These are phyloP conservation scores for Pascua sp. DNA, from an alignment of 1,284 basidiomycete genomes.

Conservation along the genomic window DNA sequence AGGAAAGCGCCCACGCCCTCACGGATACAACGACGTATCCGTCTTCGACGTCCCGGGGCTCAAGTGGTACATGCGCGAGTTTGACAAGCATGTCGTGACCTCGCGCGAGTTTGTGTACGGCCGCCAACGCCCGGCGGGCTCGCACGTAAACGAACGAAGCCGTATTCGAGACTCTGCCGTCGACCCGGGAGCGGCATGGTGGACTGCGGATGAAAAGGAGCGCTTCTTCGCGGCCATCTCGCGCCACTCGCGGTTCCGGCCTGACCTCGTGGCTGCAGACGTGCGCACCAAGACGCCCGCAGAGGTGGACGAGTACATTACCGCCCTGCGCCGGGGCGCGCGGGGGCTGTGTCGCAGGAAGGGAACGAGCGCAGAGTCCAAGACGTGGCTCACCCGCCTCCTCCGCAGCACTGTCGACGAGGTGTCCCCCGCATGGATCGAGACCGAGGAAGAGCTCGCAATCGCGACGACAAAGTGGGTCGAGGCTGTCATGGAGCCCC, in stretches of 20 bases:
- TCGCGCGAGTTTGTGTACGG: background rate
- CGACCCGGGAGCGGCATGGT: slow-evolving; percentile 37
- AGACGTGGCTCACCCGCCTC: slow-evolving; percentile 15
- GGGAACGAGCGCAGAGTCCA: slow-evolving; percentile 38
- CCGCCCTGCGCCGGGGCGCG: slow-evolving; percentile 47
- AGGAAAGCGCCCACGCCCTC: no score
- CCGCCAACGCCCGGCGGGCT: no score
- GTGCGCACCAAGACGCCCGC: slow-evolving; percentile 59
- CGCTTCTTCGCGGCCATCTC: slow-evolving; percentile 65
- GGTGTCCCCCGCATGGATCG: slow-evolving; percentile 60
- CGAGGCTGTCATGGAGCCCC: no score
- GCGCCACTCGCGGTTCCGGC: slow-evolving; percentile 62
- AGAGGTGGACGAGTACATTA: slow-evolving; percentile 63
- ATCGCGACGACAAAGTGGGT: no score
- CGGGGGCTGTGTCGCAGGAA: slow-evolving; percentile 2
- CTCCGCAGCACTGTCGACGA: slow-evolving; percentile 46
- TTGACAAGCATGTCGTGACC: slow-evolving; percentile 2
- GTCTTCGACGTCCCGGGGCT: background rate
- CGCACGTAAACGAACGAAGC: no score
- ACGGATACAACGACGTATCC: background rate
- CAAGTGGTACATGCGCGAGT: slow-evolving; percentile 9
- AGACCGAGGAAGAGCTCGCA: slow-evolving; percentile 61
- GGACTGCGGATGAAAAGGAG: slow-evolving; percentile 65
- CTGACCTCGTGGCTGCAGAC: slow-evolving; percentile 66
- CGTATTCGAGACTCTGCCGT: background rate